phyloP scores from a whole-genome alignment of 345 rosid species.

The Anacardium occidentale region DNA sequence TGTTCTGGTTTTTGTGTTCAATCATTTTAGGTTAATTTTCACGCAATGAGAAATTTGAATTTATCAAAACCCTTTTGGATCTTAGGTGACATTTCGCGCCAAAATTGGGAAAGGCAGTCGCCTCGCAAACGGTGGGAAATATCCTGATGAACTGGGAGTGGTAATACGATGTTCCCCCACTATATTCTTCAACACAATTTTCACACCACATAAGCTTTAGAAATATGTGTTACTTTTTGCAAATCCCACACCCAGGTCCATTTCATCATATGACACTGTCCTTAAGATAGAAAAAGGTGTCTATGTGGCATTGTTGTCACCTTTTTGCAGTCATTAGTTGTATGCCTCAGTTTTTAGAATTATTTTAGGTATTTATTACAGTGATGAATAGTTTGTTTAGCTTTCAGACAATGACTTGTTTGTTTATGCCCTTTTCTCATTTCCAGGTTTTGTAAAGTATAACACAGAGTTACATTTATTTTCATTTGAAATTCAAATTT shows the following conservation, averaged over 20 bases:
- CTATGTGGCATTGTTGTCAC: background rate
- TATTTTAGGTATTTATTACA: background rate
- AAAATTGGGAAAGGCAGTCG: conserved; percentile 76
- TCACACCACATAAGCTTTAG: background rate
- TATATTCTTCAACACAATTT: background rate
- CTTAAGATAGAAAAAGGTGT: too few species aligned
- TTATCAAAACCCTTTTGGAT: conserved; percentile 23
- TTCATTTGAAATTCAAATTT: background rate
- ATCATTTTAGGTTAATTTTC: conserved; percentile 10
- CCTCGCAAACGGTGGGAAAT: conserved; percentile 56
- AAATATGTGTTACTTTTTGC: too few species aligned
- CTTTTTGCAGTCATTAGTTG: background rate
- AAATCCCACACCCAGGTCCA: too few species aligned
- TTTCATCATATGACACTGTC: too few species aligned
- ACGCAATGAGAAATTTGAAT: background rate
- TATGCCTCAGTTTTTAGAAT: background rate
- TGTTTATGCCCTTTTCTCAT: background rate
- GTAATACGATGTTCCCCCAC: conserved; percentile 36
- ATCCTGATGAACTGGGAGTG: conserved; percentile 92
- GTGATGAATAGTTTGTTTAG: background rate
- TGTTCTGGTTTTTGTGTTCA: background rate
- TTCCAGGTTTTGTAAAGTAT: background rate
- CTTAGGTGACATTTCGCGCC: conserved; percentile 95
- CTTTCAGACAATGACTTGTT: background rate
- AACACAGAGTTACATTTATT: background rate